Percentiles rank a stretch among this genome's conserved stretches.
These are phyloP conservation scores for Epichloe sibirici DNA, from an alignment of 2,329 filamentous ascomycete genomes.

Conservation along the genomic window DNA sequence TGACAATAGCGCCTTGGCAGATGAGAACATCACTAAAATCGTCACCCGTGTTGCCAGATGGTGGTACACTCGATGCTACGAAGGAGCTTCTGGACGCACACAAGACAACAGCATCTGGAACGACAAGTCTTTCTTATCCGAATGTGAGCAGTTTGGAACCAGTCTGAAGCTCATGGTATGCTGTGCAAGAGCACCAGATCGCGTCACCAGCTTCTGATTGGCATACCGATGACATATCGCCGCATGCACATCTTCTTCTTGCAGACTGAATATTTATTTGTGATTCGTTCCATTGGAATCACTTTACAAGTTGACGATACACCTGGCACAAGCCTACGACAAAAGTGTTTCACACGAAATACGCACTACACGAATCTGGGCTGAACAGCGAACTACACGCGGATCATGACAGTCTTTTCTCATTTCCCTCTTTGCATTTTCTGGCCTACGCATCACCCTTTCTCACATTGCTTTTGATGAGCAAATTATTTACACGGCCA, in stretches of 20 bases:
- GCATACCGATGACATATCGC: not conserved
- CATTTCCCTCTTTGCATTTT: not conserved
- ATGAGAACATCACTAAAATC: slow-evolving; percentile 83
- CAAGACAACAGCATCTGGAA: slow-evolving; percentile 58
- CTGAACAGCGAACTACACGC: not conserved
- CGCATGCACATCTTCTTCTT: not conserved
- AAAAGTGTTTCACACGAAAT: not conserved
- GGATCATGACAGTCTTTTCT: not conserved
- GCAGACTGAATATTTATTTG: not conserved
- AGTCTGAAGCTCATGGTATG: slow-evolving; percentile 87
- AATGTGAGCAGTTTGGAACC: slow-evolving; percentile 78
- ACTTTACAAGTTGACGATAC: not conserved
- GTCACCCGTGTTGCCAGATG: slow-evolving; percentile 84
- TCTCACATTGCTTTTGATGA: not conserved
- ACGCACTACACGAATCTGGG: not conserved
- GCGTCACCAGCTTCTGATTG: slow-evolving; percentile 34
- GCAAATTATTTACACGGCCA: not conserved
- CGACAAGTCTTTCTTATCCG: slow-evolving; percentile 60
- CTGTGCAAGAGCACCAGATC: slow-evolving; percentile 69
- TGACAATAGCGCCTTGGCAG: slow-evolving; percentile 55
- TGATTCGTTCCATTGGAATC: not conserved
- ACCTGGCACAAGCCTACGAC: not conserved
- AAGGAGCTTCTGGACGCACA: slow-evolving; percentile 44
- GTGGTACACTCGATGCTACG: slow-evolving; percentile 95
- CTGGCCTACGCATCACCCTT: not conserved